phyloP scores from a whole-genome alignment of 192 early-diverging fungal species.

The Chytriomyces sp. region DNA sequence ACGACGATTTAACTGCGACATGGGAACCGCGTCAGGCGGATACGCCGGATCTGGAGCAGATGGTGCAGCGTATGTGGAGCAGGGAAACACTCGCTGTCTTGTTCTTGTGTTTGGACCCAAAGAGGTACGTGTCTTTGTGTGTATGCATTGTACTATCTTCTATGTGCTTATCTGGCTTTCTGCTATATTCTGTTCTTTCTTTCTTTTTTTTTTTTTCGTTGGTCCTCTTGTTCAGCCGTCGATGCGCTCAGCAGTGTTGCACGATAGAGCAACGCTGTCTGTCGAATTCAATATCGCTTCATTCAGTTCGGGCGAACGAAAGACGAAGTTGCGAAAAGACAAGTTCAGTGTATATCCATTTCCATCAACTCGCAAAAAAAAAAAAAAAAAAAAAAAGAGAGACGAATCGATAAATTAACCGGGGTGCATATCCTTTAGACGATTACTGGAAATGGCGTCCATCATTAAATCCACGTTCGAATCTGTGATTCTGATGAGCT shows the following conservation, averaged over 20 bases:
- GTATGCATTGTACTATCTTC: neutral
- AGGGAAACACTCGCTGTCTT: slow-evolving; percentile 94
- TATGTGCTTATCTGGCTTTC: neutral
- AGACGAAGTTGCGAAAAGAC: slow-evolving; percentile 82
- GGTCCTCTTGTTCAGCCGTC: neutral
- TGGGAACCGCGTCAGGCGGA: slow-evolving; percentile 17
- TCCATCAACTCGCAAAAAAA: neutral
- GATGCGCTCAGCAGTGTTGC: slow-evolving; percentile 34
- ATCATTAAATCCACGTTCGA: slow-evolving; percentile 92
- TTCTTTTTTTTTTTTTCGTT: slow-evolving; percentile 1
- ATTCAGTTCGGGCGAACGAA: slow-evolving; percentile 88
- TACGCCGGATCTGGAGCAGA: slow-evolving; percentile 59
- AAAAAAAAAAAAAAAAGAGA: neutral
- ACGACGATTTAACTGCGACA: slow-evolving; percentile 79
- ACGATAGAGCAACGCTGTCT: slow-evolving; percentile 79
- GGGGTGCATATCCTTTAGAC: slow-evolving; percentile 47
- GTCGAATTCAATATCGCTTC: slow-evolving; percentile 92
- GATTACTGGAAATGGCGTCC: slow-evolving; percentile 82
- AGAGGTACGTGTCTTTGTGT: slow-evolving; percentile 58
- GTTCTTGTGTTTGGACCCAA: slow-evolving; percentile 92
- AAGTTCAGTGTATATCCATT: slow-evolving; percentile 55
- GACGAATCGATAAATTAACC: neutral
- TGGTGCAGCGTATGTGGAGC: slow-evolving; percentile 93
- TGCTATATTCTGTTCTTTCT: neutral
- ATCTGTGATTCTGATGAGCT: slow-evolving; percentile 72